Evolutionary conservation across 805 yeast species (phyloP), one percentile per base, ranked within the genome.

Genomic region (Debaryomyces castellii): DNA sequence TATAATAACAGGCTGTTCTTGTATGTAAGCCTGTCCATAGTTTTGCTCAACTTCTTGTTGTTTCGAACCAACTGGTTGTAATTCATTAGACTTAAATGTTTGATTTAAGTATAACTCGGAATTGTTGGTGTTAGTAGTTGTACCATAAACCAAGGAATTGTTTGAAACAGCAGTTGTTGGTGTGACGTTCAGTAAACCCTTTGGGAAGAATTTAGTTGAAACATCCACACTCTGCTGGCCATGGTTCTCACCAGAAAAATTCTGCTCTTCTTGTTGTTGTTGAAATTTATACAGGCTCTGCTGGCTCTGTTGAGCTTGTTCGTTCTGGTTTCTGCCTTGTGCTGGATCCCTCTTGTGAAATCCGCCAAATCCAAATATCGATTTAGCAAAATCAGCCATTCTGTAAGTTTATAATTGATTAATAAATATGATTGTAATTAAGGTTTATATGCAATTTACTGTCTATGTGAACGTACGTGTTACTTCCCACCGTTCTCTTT

Each of bases 121-220:
- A 32, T 37, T 40, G 39, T 51, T 50, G 45, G 53, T 52, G 51
- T 57, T 49, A 39, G 44, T 50, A 46, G 54, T 84, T 4, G 89
- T 84, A 2, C 90, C 91, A 63, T 83, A 78, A 1, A 80, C 91
- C 63, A 81, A 75, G 2, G 85, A 76, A 46, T 76, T 76, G 49
- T 79, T 78, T 40, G 82, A 74, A 8, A 85, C 64, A 0, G 90
- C 90, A 2, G 87, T 85, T 2, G 92, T 84, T 16, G 91, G 87
- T 4, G 82, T 71, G 1, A 64, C 67, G 28, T 51, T 50, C 34
- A 67, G 62, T 43, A 72, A 60, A 17, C 71, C 64, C 46, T 68
- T 71, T 32, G 76, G 76, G 41, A 63, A 53, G 40, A 66, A 64
- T 50, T 60, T 62, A 38, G 50, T 55, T 3, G 45, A 27, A 11